A percentile compares a stretch with the other conserved stretches of the same genome.
These are phyloP conservation scores for Aspergillus sergii DNA, from an alignment of 2,329 filamentous ascomycete species.

Conservation along the genomic window DNA sequence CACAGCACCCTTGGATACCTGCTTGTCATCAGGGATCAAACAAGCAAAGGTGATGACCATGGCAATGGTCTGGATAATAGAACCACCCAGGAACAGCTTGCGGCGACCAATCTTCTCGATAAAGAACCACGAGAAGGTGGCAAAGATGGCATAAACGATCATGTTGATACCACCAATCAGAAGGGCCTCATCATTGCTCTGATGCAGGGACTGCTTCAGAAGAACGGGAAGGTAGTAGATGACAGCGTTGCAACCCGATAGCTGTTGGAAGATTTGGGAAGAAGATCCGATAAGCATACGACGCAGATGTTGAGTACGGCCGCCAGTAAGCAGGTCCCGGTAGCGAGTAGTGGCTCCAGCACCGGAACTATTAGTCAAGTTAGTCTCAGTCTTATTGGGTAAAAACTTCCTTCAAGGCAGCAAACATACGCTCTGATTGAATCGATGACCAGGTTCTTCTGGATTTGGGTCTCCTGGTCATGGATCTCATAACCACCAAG, in stretches of 20 bases:
- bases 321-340: slow-evolving; percentile 44
- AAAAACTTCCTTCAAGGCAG: neutral
- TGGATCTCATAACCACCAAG: slow-evolving; percentile 53
- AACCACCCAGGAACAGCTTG: slow-evolving; percentile 45
- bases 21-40: slow-evolving; percentile 33
- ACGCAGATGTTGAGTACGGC: slow-evolving; percentile 43
- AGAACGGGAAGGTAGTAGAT: slow-evolving; percentile 54
- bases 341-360: slow-evolving; percentile 49
- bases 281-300: slow-evolving; percentile 45
- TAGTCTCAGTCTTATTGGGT: slow-evolving; percentile 35
- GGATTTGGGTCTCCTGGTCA: slow-evolving; percentile 58
- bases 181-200: slow-evolving; percentile 46
- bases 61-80: slow-evolving; percentile 40
- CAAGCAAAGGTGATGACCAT: slow-evolving; percentile 46
- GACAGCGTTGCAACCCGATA: slow-evolving; percentile 54
- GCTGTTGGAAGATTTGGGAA: slow-evolving; percentile 50
- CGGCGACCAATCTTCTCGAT: slow-evolving; percentile 53
- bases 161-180: slow-evolving; percentile 58
- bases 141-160: slow-evolving; percentile 47
- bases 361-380: slow-evolving; percentile 56
- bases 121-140: slow-evolving; percentile 51
- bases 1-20: slow-evolving; percentile 42
- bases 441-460: slow-evolving; percentile 70
- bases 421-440: slow-evolving; percentile 60
- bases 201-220: slow-evolving; percentile 49